phyloP scores from a whole-genome alignment of 441 rosid species.

The Biscutella laevigata region DNA sequence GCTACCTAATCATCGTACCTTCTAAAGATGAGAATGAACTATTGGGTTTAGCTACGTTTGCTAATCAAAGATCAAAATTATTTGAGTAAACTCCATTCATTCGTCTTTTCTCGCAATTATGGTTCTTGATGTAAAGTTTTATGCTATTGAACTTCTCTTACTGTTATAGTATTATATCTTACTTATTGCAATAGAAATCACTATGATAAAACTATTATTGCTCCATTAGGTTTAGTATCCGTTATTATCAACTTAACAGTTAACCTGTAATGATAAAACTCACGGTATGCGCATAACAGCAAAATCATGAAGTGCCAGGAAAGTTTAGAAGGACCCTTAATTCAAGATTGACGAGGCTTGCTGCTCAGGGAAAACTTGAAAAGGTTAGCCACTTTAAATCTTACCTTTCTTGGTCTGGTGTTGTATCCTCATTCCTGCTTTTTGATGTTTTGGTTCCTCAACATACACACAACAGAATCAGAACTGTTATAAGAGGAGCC shows the following conservation, averaged over 20 bases:
- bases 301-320: slow-evolving; percentile 46
- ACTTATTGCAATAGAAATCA: slow-evolving; percentile 1
- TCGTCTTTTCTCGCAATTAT: not conserved
- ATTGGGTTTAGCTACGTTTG: not conserved
- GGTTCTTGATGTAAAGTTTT: not conserved
- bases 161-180: slow-evolving; percentile 7
- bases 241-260: not conserved
- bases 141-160: not conserved
- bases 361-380: slow-evolving; percentile 57
- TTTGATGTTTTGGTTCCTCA: slow-evolving; percentile 2
- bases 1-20: not conserved
- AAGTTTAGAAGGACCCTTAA: slow-evolving; percentile 60
- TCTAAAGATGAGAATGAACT: slow-evolving; percentile 1
- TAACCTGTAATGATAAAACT: slow-evolving; percentile 14
- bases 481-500: slow-evolving; percentile 50
- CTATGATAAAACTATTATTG: not conserved
- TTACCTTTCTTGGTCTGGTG: slow-evolving; percentile 7
- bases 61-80: not conserved
- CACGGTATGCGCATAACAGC: slow-evolving; percentile 31
- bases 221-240: slow-evolving; percentile 1
- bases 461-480: slow-evolving; percentile 40
- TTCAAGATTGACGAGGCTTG: slow-evolving; percentile 73
- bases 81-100: not conserved
- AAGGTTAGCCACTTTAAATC: slow-evolving; percentile 39
- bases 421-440: slow-evolving; percentile 10